Percentiles rank a stretch among this genome's conserved stretches.
Conservation (phyloP, 2,329 filamentous ascomycete genomes). For the Colletotrichum phormii region DNA sequence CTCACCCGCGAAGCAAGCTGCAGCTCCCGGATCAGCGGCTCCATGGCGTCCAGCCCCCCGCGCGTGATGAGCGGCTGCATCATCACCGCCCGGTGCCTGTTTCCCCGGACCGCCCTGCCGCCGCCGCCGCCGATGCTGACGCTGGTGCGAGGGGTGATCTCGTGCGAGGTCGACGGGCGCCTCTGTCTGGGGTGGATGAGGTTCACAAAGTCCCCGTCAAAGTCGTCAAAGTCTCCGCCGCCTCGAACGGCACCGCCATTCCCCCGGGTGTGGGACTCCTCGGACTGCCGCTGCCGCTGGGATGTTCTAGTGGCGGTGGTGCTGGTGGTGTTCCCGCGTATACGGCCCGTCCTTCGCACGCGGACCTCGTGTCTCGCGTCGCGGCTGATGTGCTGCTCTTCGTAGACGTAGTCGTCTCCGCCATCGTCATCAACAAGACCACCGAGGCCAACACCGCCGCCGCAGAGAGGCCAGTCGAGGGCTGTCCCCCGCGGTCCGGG, state of each 20-base stretch:
- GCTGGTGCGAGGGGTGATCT: not conserved
- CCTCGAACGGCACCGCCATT: not conserved
- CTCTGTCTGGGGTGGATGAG: not conserved
- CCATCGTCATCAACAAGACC: not conserved
- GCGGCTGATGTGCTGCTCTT: conserved; percentile 23
- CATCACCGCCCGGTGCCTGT: conserved; percentile 2
- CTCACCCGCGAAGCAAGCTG: conserved; percentile 34
- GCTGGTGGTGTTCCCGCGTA: not conserved
- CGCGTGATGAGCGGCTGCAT: not conserved
- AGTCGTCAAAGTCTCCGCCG: conserved; percentile 1
- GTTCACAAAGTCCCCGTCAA: conserved; percentile 11
- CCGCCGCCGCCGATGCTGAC: too few relatives aligned
- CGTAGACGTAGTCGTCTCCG: conserved; percentile 21
- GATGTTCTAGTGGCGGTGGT: not conserved
- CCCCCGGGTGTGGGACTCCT: not conserved
- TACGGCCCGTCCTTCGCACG: conserved; percentile 1
- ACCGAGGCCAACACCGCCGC: not conserved
- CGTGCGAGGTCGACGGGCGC: conserved; percentile 23
- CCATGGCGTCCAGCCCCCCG: conserved; percentile 52
- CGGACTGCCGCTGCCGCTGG: conserved; percentile 12
- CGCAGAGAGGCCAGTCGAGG: conserved; percentile 17
- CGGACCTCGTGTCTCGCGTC: conserved; percentile 19
- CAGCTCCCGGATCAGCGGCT: conserved; percentile 59
- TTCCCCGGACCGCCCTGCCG: not conserved
- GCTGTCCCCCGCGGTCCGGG: not conserved